Evolutionary conservation across 2,329 filamentous ascomycete species (phyloP).

Genomic region (Talaromyces rugulosus): DNA sequence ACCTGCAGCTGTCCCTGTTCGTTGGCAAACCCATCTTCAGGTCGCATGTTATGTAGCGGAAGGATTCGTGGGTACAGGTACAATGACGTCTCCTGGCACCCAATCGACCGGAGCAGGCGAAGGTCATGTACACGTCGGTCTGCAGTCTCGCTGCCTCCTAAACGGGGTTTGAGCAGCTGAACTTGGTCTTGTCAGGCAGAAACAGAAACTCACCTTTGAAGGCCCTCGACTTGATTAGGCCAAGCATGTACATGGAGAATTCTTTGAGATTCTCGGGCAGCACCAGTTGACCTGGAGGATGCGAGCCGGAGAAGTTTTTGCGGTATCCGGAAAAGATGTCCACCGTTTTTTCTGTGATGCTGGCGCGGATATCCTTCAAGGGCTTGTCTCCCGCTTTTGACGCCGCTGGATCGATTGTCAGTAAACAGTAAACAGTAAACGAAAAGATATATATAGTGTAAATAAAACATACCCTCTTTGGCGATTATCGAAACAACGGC

Average conservation of each 20-base stretch:
- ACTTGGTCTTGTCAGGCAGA: background rate
- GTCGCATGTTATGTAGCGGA: conserved; percentile 80
- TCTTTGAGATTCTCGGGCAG: conserved; percentile 95
- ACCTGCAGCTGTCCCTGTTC: conserved; percentile 83
- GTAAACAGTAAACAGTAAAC: conserved; percentile 4
- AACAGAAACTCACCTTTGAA: conserved; percentile 63
- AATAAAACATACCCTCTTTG: conserved; percentile 61
- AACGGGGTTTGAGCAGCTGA: background rate
- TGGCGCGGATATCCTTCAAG: conserved; percentile 79
- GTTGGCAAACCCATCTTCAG: conserved; percentile 89
- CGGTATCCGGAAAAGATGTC: conserved; percentile 89
- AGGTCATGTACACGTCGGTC: conserved; percentile 89
- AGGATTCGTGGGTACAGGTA: conserved; percentile 96
- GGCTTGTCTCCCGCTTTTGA: conserved; percentile 73
- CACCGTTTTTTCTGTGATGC: conserved; percentile 84
- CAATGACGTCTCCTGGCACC: conserved; percentile 75
- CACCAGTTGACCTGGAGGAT: conserved; percentile 88
- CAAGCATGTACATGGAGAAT: conserved; percentile 92
- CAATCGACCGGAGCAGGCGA: conserved; percentile 84
- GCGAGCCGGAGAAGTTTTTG: conserved; percentile 82
- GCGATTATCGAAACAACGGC: conserved; percentile 83
- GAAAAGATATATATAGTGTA: conserved; percentile 23
- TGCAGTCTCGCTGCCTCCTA: conserved; percentile 70
- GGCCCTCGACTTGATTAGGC: conserved; percentile 81
- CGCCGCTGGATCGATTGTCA: conserved; percentile 52